Percentiles rank a stretch among this genome's conserved stretches.
Conservation (phyloP, 2,329 filamentous ascomycete species). For the Neonectria faginata region DNA sequence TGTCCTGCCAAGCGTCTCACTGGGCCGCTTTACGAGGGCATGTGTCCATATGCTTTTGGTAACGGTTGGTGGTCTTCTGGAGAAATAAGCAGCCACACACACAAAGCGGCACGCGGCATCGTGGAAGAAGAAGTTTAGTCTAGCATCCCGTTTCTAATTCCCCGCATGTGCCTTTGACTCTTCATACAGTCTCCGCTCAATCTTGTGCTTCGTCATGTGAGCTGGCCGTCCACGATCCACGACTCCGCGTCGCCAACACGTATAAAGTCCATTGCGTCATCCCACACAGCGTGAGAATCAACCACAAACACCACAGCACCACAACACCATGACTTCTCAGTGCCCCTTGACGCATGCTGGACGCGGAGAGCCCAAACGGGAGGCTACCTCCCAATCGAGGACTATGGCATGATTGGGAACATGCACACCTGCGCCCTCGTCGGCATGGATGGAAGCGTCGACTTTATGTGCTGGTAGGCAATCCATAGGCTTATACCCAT, state of each 20-base stretch:
- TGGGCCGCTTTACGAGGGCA: not conserved
- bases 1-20: not conserved
- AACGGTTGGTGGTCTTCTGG: conserved; percentile 4
- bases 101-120: conserved; percentile 6
- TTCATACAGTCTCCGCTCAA: not conserved
- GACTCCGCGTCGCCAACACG: not conserved
- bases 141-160: not conserved
- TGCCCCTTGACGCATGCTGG: conserved; percentile 49
- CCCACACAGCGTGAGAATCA: not conserved
- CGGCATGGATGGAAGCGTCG: conserved; percentile 78
- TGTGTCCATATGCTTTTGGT: conserved; percentile 9
- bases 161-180: not conserved
- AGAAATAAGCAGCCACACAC: conserved; percentile 14
- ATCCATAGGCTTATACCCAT: not conserved
- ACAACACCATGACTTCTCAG: conserved; percentile 49
- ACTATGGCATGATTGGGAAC: conserved; percentile 84
- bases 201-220: conserved; percentile 5
- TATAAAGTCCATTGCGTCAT: conserved; percentile 12
- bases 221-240: not conserved
- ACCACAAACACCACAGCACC: not conserved
- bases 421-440: conserved; percentile 84
- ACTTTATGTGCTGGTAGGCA: conserved; percentile 80
- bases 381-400: conserved; percentile 74
- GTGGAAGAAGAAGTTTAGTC: not conserved
- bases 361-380: conserved; percentile 51